Evolutionary conservation across 169 alveolate species (phyloP).

Genomic region (Cystoisospora suis): DNA sequence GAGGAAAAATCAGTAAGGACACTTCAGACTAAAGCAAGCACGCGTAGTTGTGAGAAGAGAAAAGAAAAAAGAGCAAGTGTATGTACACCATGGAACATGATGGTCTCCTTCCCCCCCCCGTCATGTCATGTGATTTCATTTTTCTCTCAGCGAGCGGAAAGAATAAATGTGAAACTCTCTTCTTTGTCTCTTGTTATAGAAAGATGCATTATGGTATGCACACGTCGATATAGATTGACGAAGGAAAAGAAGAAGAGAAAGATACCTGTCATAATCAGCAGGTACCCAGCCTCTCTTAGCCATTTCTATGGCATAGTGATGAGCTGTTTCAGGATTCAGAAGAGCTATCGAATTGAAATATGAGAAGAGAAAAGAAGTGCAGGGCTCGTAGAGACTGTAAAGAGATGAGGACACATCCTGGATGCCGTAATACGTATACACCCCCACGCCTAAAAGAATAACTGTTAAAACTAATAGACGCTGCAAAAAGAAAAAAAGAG

Average conservation of each 20-base stretch:
- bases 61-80: no score
- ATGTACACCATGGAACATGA: no score
- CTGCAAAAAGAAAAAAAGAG: background rate
- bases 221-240: background rate
- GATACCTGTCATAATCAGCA: conserved; percentile 58
- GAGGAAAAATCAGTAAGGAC: no score
- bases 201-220: no score
- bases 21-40: no score
- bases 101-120: no score
- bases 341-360: background rate
- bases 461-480: background rate
- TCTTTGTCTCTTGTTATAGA: no score
- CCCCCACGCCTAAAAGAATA: conserved; percentile 2
- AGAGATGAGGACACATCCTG: background rate
- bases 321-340: conserved; percentile 67
- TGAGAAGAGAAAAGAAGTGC: background rate
- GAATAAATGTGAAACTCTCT: no score
- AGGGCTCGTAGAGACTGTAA: conserved; percentile 29
- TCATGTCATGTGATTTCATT: no score
- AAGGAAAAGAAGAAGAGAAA: background rate
- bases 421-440: background rate
- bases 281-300: conserved; percentile 62
- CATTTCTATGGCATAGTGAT: conserved; percentile 55
- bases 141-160: no score
- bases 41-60: no score